Conservation (phyloP, 306 rosid genomes). For the Rosa rugosa region DNA sequence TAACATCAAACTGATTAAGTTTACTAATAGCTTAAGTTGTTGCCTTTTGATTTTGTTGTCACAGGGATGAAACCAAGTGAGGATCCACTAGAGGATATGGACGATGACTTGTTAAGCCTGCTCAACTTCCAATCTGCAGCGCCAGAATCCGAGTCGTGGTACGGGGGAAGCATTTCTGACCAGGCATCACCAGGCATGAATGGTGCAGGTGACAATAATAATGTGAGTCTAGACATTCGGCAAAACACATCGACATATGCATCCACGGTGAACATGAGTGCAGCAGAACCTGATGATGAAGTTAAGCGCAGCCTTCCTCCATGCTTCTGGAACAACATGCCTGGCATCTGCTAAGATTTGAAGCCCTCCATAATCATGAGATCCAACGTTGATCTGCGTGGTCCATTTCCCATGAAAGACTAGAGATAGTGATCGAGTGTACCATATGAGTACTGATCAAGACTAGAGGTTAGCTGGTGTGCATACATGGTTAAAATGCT, state of each 20-base stretch:
- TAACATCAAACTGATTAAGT: not conserved
- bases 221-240: slow-evolving; percentile 25
- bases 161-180: slow-evolving; percentile 24
- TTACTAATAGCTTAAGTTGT: not conserved
- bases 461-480: slow-evolving; percentile 14
- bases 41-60: not conserved
- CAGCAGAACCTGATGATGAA: slow-evolving; percentile 2
- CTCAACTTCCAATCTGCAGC: slow-evolving; percentile 49
- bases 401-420: not conserved
- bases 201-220: not conserved
- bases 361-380: not conserved
- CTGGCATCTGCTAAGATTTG: slow-evolving; percentile 43
- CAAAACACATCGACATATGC: slow-evolving; percentile 6
- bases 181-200: slow-evolving; percentile 15
- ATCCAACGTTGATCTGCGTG: not conserved
- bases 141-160: slow-evolving; percentile 59
- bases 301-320: slow-evolving; percentile 16
- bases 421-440: slow-evolving; percentile 2
- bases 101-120: slow-evolving; percentile 69
- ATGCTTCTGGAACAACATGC: slow-evolving; percentile 56
- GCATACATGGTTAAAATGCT: slow-evolving; percentile 13
- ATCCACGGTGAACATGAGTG: not conserved
- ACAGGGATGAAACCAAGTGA: slow-evolving; percentile 43
- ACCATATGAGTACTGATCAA: slow-evolving; percentile 2
- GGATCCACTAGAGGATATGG: slow-evolving; percentile 48